Evolutionary conservation across 176 grass and related monocot genomes (phyloP).

Genomic region (Poa pratensis): DNA sequence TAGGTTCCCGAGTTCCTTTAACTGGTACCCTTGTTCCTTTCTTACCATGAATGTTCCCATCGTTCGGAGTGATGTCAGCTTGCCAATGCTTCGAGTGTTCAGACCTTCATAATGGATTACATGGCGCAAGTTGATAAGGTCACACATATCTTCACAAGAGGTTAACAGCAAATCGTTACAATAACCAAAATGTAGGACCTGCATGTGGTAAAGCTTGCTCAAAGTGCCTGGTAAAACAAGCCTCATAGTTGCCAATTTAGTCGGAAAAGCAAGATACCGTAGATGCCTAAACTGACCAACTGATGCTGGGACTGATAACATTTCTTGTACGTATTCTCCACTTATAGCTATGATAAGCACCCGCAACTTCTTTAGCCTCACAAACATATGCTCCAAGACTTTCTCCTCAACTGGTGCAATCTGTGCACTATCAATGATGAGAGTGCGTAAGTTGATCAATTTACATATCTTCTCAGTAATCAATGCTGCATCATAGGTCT

Average conservation of each 20-base stretch:
- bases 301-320: not conserved
- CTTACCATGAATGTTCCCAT: not conserved
- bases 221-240: conserved; percentile 32
- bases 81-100: not conserved
- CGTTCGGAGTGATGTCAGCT: conserved; percentile 28
- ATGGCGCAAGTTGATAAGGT: conserved; percentile 23
- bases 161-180: not conserved
- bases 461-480: not conserved
- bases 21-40: conserved; percentile 7
- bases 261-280: not conserved
- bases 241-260: no score
- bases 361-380: conserved; percentile 11
- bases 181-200: not conserved
- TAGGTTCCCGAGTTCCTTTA: conserved; percentile 36
- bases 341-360: not conserved
- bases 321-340: not conserved
- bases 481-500: not conserved
- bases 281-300: conserved; percentile 48
- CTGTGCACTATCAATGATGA: not conserved
- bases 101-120: not conserved
- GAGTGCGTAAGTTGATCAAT: conserved; percentile 28
- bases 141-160: not conserved
- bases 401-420: not conserved
- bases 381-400: not conserved
- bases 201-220: conserved; percentile 49